Base-by-base conservation (phyloP, 2,329 filamentous ascomycete species). In the Colletotrichum cereale region DNA sequence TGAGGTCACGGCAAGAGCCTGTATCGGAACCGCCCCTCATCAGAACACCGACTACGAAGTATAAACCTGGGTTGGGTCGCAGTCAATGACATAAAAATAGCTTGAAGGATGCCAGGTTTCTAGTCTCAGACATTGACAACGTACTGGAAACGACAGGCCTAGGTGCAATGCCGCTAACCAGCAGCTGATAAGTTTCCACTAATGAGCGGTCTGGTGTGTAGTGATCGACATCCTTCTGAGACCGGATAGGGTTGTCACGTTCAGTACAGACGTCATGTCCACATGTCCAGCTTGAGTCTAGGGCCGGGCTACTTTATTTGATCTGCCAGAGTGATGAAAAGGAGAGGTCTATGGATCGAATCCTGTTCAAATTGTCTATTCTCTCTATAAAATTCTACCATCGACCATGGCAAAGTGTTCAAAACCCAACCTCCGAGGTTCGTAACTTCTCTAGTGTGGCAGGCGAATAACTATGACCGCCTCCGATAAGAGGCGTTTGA, bases 51-150 rank as follows among this genome's bases (percentile, higher is more conserved):
- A 91, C 83, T 11, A 89, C 87, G n/a, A n/a, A n/a, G n/a, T n/a
- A n/a, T n/a, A 80, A 97, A 97, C 56, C 97, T 85, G 0, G 95
- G 95, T n/a, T 6, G 95, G 95, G 79, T 98, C 95, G 79, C 96
- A 93, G 80, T 90, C 90, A 75, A 97, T 86, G 72, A 97, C 82
- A 79, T 94, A 92, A 80, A 95, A 94, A 84, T 96, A 98, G 78
- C 89, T 92, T 92, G 81, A 96, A 97, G 0, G 95, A 95, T 0
- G 95, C 94, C 2, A 98, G 86, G 81, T 98, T 98, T 21, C 64
- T 58, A 16, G 79, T 86, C 24, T 92, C 93, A 76, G 95, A 91
- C 2, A 80, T 76, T 21, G 85, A 84, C 62, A 81, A 78, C 12
- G 89, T 88, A 69, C 86, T 88, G 79, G 91, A 88, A 53, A 87